Evolutionary conservation across 139 green algal species (phyloP), one percentile per base, ranked within the genome.

Genomic region (Chlamydomonas sp.): DNA sequence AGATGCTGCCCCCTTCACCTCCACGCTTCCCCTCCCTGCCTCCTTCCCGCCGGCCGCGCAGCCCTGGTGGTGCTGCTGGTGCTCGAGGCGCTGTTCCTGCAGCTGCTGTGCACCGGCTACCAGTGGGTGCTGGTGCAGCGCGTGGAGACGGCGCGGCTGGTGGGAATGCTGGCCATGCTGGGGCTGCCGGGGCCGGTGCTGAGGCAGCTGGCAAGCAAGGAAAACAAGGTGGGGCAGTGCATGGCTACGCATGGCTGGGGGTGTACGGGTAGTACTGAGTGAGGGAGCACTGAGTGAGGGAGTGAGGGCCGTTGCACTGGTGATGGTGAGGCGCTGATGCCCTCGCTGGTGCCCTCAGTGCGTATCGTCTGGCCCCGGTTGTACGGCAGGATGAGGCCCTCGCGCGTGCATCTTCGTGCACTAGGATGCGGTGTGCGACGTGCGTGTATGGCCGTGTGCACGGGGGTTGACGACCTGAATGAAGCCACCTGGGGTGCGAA

Each of bases 51-150:
- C 31, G 31, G 31, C 31, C 31, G 31, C 31, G 12, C 83, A 81
- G 83, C 67, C 18, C 73, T 88, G 74, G 75, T 90, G 5, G 66
- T 82, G 5, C 17, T 90, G 71, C 57, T 90, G 79, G 78, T 86
- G 0, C 17, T 86, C 18, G 86, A 90, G 78, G 86, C 86, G 20
- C 62, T 90, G 58, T n/a, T 76, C 14, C 57, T 90, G 15, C 78
- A 86, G 73, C 4, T 74, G 18, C 0, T 66, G 2, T 86, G 71
- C 69, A 58, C 71, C 59, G 17, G 58, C 4, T 86, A 80, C 78
- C 63, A 90, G 71, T 68, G 61, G 72, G 0, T 6, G 8, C 69
- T 83, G 17, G 71, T 86, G 59, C 71, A 9, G 57, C 72, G 15
- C n/a, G 78, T 85, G 59, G 85, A 90, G 78, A 16, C 7, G 59